A percentile compares a stretch with the other conserved stretches of the same genome.
Evolutionary conservation across 805 yeast species (phyloP).

Genomic region (Pichia sporocuriosa): DNA sequence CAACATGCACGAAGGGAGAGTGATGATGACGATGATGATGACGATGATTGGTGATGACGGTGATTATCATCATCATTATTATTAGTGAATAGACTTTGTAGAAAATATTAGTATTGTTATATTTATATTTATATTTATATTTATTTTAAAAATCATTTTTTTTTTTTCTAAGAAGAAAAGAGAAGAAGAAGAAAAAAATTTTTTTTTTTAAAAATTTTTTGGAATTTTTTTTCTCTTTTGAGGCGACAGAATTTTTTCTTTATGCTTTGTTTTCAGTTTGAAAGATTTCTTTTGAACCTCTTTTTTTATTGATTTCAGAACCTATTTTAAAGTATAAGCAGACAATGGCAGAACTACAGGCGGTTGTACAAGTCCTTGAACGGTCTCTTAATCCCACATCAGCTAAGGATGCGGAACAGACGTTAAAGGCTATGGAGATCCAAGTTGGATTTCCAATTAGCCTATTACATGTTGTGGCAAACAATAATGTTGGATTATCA

Average conservation of each 20-base stretch:
- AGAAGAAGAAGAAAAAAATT: too few species aligned
- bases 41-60: conserved; percentile 37
- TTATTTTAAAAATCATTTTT: too few species aligned
- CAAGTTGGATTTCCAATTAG: conserved; percentile 71
- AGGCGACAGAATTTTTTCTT: too few species aligned
- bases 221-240: too few species aligned
- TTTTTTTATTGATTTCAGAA: not conserved
- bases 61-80: not conserved
- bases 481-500: conserved; percentile 42
- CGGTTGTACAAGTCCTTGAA: conserved; percentile 48
- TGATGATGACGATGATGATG: conserved; percentile 65
- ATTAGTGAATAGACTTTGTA: not conserved
- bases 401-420: conserved; percentile 61
- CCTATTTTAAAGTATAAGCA: not conserved
- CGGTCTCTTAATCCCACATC: conserved; percentile 59
- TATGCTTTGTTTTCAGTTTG: not conserved
- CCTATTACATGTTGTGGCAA: conserved; percentile 71
- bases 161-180: not conserved
- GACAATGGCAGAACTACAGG: conserved; percentile 38
- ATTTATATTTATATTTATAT: not conserved
- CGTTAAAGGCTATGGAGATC: conserved; percentile 55
- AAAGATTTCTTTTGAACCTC: not conserved
- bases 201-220: too few species aligned
- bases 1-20: conserved; percentile 66
- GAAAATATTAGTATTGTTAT: too few species aligned